Base-by-base conservation (phyloP, 2,329 filamentous ascomycete genomes). In the Xylariaceae sp. region DNA sequence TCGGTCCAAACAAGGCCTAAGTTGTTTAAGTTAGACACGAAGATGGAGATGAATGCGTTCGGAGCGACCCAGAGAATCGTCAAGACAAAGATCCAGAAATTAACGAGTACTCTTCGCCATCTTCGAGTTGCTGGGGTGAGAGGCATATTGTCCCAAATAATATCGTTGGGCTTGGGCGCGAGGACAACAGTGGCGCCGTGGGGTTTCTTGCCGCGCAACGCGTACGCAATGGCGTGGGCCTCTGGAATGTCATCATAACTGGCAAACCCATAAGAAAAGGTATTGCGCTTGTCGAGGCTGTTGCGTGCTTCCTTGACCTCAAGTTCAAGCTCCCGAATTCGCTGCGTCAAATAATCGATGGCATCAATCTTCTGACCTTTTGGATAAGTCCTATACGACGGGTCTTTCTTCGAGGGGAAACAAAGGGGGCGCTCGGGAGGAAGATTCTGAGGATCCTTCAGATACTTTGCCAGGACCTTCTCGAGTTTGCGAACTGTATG, bases 81-180 rank as follows among this genome's bases (percentile, higher is more conserved):
- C 50, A 99, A 73, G 0, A 92, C 64, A 2, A 81, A 75, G 42
- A 96, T 86, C 90, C 91, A 96, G 53, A 96, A 71, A 57, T 87
- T 87, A 72, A 94, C 95, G 65, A 90, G 78, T 58, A 92, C 79
- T 40, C 86, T 79, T 64, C 87, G 87, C 74, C 87, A 88, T 58
- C 80, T 80, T 51, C 91, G 83, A 1, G 84, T 80, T 31, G 81
- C 75, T 40, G 84, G 84, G 12, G 79, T 82, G 54, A 97, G 74
- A 4, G 84, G 80, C 74, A 99, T 81, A 66, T 99, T 99, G 68
- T 90, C 87, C 94, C 94, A 99, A 61, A 99, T 95, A 51, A 99
- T 82, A 68, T 97, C 92, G 67, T 88, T 90, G 2, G 94, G 92
- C 55, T 85, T 84, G 2, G 94, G 91, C 1, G 94, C 91, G 11